Evolutionary conservation across 257 asterid genomes (phyloP), one percentile per base, ranked within the genome.

Genomic region (Solanum peruvianum): DNA sequence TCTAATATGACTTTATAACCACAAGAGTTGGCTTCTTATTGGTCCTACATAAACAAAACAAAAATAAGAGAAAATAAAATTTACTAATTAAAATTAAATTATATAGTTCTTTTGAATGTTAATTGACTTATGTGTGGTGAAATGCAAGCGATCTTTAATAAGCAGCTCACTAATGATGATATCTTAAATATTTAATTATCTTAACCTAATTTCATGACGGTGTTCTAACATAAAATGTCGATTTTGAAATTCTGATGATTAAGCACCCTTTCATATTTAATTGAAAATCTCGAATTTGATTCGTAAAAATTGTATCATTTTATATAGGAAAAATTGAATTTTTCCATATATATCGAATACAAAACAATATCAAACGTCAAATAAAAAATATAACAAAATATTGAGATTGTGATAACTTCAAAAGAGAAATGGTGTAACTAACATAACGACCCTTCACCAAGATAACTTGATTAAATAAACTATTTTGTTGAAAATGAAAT

Each of bases 381-480:
- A n/a, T 11, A 1, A 25, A 64, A 64, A 25, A 64, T 11, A 64
- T 64, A 64, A n/a, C 9, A 64, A n/a, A 23, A 64, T 64, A 64
- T n/a, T 64, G 9, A 64, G 0, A 71, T 71, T 6, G 4, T 33
- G 84, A 78, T 78, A 27, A 78, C 4, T 45, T 25, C 27, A 78
- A 78, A 27, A 4, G 42, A 27, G 3, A 45, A 45, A 78, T 78
- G 42, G 39, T 52, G 49, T 85, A 85, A 89, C 85, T 71, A 87
- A 89, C 90, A 82, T 49, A 85, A 87, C 90, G 90, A 78, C 91
- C 84, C 86, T 80, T 56, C 44, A 49, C 18, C 44, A 81, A 29
- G 41, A 18, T 18, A 25, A 47, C 29, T 47, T 27, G 27, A 20
- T 81, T 27, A 45, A 78, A 2, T 80, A 29, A 45, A 16, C 14